Evolutionary conservation across 345 rosid genomes (phyloP), one percentile per base, ranked within the genome.

Genomic region (Dipteronia dyeriana): DNA sequence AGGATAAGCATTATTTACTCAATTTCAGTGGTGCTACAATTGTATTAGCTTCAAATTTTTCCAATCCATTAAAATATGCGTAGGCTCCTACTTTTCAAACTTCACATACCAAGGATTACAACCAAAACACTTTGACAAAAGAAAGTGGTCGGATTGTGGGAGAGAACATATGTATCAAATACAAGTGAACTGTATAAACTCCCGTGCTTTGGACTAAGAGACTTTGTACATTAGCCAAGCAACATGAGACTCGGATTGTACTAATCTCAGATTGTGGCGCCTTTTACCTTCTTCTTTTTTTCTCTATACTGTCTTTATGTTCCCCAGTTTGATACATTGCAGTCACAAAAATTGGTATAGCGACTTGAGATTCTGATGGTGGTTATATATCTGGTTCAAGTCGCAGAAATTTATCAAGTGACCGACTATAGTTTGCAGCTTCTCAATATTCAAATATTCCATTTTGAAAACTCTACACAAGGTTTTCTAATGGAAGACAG

Each of bases 1-100:
- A 17, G 57, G 39, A 57, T 1, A 65, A 76, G 65, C 49, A 20
- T 23, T 66, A 43, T 66, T 43, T 56, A 76, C 23, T 29, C n/a
- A 14, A 13, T 29, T 25, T 47, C n/a, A 7, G 4, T 7, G 39
- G 57, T 53, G 57, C 17, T 53, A 16, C 16, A 53, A 53, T 53
- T 5, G n/a, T 20, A 53, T 16, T 70, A 47, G 39, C 41, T 71
- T 54, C 45, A 56, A 16, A 56, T 31, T 29, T 56, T 71, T 43
- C 65, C 47, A 53, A 31, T 9, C 26, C 26, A 70, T 14, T 29
- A 16, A 41, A 29, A 25, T 68, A 22, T 9, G n/a, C 25, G 7
- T 70, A 41, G 5, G 19, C 12, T 57, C 14, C 75, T 22, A 38
- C 13, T 31, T 23, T 61, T 9, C 49, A 25, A 49, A 25, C 59